These are phyloP conservation scores for Penicillium sp. DNA, from an alignment of 2,329 filamentous ascomycete genomes.

Conservation along the genomic window DNA sequence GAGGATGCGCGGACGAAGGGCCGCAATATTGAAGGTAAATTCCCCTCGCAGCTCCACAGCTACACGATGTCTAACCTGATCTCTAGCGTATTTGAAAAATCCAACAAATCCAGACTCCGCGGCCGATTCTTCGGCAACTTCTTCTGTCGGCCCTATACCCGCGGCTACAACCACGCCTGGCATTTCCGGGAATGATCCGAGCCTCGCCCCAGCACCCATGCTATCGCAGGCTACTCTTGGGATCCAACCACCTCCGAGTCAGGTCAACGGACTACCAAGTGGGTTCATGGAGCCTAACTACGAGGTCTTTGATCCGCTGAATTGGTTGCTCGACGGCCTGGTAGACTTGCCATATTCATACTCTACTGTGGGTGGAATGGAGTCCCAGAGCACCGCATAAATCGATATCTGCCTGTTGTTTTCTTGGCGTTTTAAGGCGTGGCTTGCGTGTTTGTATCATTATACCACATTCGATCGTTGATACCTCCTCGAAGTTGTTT, in stretches of 20 bases:
- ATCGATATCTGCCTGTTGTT: not conserved
- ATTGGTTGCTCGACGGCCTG: constrained; percentile 89
- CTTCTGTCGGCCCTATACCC: constrained; percentile 51
- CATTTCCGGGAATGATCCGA: constrained; percentile 46
- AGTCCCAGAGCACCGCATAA: constrained; percentile 43
- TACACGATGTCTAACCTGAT: constrained; percentile 14
- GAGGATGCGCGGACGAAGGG: constrained; percentile 69
- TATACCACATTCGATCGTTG: constrained; percentile 27
- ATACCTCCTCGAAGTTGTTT: constrained; percentile 21
- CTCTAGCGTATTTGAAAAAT: constrained; percentile 71
- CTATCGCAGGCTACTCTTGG: constrained; percentile 36
- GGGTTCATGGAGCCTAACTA: constrained; percentile 71
- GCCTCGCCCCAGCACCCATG: constrained; percentile 41
- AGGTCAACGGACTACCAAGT: constrained; percentile 35
- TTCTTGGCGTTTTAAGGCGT: constrained; percentile 14
- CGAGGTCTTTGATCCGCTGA: constrained; percentile 88
- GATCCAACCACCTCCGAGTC: constrained; percentile 26
- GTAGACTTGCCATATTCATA: constrained; percentile 76
- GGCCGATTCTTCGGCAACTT: constrained; percentile 71
- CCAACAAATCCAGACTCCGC: constrained; percentile 82
- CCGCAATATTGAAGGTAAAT: constrained; percentile 68
- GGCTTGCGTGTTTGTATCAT: constrained; percentile 23
- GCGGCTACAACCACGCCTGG: constrained; percentile 39
- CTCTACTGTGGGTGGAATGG: constrained; percentile 55
- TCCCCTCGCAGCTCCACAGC: not conserved